Evolutionary conservation across 345 rosid species (phyloP).

Genomic region (Syzygium oleosum): DNA sequence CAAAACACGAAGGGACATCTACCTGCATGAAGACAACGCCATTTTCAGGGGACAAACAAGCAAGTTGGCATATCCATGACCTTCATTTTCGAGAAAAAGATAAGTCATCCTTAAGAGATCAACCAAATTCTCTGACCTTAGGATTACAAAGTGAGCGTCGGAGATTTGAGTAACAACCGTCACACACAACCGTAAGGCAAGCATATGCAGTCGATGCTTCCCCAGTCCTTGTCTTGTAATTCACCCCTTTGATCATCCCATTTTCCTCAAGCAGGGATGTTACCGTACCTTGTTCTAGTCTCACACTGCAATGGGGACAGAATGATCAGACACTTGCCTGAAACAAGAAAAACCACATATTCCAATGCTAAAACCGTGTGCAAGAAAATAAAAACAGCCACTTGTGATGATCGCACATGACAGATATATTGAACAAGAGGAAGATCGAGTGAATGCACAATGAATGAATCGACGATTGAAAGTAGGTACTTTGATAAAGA

Average conservation of each 20-base stretch:
- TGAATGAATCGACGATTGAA: not conserved
- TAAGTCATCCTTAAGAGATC: not conserved
- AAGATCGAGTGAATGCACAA: not conserved
- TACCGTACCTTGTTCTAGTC: conserved; percentile 12
- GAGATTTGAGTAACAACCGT: conserved; percentile 13
- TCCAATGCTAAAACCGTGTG: not conserved
- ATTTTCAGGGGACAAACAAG: not conserved
- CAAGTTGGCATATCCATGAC: not conserved
- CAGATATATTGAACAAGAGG: not conserved
- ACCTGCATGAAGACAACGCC: not conserved
- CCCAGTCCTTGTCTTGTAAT: conserved; percentile 3
- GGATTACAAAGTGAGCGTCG: conserved; percentile 10
- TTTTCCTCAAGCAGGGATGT: conserved; percentile 10
- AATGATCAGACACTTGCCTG: not conserved
- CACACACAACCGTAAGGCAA: conserved; percentile 8
- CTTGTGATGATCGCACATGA: not conserved
- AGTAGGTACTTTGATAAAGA: not conserved
- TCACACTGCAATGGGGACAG: not conserved
- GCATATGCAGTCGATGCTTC: not conserved
- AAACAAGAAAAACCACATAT: not conserved
- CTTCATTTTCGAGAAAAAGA: not conserved
- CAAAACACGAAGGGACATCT: conserved; percentile 13
- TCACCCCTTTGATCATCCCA: conserved; percentile 7
- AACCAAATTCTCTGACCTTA: conserved; percentile 1
- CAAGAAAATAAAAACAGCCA: not conserved